Base-by-base conservation (phyloP, 1,139 yeast species). In the Scheffersomyces titani region DNA sequence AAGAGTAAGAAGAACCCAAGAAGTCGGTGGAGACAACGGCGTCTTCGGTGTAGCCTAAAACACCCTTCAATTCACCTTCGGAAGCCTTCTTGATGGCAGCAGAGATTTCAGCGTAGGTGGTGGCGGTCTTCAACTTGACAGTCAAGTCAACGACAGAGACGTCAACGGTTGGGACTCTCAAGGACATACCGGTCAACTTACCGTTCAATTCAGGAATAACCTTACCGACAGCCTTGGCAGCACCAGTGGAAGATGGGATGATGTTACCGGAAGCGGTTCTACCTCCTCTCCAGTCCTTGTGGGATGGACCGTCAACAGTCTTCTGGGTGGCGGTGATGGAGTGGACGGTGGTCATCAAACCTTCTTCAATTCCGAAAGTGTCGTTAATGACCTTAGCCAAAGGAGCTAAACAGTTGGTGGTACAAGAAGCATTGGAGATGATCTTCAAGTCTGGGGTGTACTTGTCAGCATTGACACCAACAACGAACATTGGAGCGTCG, bases 231-330 rank as follows among this genome's bases (percentile, higher is more conserved):
- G 94, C 94, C 86, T 89, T 89, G 74, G 96, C 96, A 73, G 96
- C 96, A 85, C 96, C 96, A 66, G 96, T 89, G 67, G 94, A 88
- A 54, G 94, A 89, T 75, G 96, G 96, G 71, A 89, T 89, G 76
- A 89, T 88, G 90, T 89, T 89, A 75, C 90, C 93, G 61, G 92
- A 86, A 74, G 96, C 96, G 72, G 96, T 87, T 81, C 96, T 88
- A 78, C 96, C 96, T 77, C 96, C 96, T 85, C 96, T 87, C 96
- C 96, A 90, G 86, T 90, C 96, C 87, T 89, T 89, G 85, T 87
- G 89, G 77, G 94, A 89, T 73, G 96, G 93, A 80, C 96, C 96
- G 74, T 89, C 96, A 67, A 89, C 96, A 64, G 93, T 88, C 88
- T 89, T 89, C 81, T 89, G 96, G 74, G 94, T 88, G 73, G 96